Percentiles rank a stretch among this genome's conserved stretches.
These are phyloP conservation scores for Naegleria fowleri DNA, from an alignment of 208 protist genomes.

Conservation along the genomic window DNA sequence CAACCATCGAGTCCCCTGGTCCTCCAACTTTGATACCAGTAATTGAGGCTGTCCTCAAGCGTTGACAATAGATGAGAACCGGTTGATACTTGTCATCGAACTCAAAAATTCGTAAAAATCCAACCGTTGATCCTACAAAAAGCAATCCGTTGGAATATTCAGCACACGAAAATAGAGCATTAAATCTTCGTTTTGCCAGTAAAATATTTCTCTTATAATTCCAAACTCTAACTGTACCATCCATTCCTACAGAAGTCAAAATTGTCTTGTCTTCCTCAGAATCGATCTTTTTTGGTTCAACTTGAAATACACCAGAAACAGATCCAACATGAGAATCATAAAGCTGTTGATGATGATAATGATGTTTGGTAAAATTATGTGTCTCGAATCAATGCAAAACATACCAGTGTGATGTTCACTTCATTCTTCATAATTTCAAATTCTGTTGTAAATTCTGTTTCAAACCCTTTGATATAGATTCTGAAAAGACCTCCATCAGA, in stretches of 20 bases:
- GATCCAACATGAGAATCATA: not conserved
- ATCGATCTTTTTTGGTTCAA: not conserved
- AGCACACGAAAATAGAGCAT: not conserved
- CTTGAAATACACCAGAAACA: not conserved
- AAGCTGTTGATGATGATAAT: not conserved
- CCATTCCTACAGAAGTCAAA: not conserved
- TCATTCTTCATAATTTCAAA: not conserved
- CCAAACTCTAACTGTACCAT: constrained; percentile 19
- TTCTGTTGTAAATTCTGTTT: not conserved
- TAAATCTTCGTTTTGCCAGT: not conserved
- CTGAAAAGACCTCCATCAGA: not conserved
- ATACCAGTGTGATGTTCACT: not conserved
- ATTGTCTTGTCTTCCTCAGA: not conserved
- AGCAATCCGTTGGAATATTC: not conserved
- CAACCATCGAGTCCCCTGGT: not conserved
- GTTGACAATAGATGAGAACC: not conserved
- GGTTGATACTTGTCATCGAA: constrained; percentile 2
- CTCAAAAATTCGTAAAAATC: constrained; percentile 3
- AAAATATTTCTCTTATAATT: constrained; percentile 14
- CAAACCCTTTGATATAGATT: not conserved
- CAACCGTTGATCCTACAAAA: not conserved
- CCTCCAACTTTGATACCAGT: not conserved
- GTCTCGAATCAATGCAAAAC: not conserved
- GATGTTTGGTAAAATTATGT: too few species aligned
- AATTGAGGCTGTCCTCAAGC: not conserved